Evolutionary conservation across 257 asterid genomes (phyloP).

Genomic region (Solanum microdontum): DNA sequence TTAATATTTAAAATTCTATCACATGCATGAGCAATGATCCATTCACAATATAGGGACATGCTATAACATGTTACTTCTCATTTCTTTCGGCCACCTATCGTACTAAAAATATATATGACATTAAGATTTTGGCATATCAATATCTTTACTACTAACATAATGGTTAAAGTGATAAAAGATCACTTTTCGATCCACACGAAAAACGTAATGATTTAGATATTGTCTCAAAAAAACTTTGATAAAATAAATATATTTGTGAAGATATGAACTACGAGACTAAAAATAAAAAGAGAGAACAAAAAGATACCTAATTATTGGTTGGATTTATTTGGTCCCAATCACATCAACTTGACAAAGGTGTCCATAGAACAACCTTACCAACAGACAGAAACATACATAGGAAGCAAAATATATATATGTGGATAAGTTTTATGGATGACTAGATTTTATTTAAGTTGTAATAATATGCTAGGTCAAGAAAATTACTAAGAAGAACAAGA

Average conservation of each 20-base stretch:
- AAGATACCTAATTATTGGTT: neutral
- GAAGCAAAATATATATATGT: neutral
- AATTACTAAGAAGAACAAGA: neutral
- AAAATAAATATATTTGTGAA: neutral
- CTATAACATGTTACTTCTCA: too few relatives aligned
- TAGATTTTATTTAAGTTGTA: neutral
- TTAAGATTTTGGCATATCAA: neutral
- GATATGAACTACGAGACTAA: neutral
- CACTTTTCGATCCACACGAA: neutral
- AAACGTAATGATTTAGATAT: fast-evolving
- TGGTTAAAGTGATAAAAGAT: neutral
- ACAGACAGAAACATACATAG: neutral
- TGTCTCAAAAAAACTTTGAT: fast-evolving
- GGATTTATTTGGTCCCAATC: neutral
- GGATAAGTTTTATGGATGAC: neutral
- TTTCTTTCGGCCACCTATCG: too few relatives aligned
- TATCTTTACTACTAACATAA: neutral
- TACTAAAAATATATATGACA: too few relatives aligned
- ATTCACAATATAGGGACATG: neutral
- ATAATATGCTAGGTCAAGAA: neutral
- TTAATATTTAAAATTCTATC: too few relatives aligned
- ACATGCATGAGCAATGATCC: too few relatives aligned
- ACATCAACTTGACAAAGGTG: neutral
- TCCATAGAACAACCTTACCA: neutral
- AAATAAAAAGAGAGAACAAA: neutral